phyloP scores from a whole-genome alignment of 2,329 filamentous ascomycete genomes.

The Aspergillus uvarum region DNA sequence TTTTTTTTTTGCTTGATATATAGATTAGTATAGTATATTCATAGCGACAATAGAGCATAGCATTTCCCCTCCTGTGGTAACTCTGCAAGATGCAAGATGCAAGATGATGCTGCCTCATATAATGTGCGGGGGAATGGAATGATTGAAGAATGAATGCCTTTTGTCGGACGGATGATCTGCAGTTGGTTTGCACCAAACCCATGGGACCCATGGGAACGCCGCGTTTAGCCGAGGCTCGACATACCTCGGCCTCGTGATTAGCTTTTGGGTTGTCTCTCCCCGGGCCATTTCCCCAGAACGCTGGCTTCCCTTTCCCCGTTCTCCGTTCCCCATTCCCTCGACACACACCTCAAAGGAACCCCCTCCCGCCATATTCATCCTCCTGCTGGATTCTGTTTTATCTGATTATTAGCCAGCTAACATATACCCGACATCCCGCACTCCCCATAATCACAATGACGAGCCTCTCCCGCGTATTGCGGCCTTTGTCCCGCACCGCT shows the following conservation, averaged over 20 bases:
- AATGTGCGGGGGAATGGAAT: too few species aligned
- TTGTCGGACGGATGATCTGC: constrained; percentile 4
- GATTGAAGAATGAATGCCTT: too few species aligned
- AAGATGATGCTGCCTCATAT: too few species aligned
- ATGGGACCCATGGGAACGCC: neutral
- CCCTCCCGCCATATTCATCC: neutral
- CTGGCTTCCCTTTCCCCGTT: neutral
- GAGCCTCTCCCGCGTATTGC: constrained; percentile 48
- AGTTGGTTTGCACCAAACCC: neutral
- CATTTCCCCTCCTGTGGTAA: too few species aligned
- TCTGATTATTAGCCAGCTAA: too few species aligned
- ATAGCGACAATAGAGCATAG: too few species aligned
- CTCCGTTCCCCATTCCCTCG: neutral
- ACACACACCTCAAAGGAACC: neutral
- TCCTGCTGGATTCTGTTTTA: neutral
- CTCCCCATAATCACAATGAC: constrained; percentile 42
- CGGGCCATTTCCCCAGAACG: constrained; percentile 42
- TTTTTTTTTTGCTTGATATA: too few species aligned
- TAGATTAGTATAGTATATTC: too few species aligned
- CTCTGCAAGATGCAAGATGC: too few species aligned
- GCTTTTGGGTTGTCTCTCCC: constrained; percentile 22
- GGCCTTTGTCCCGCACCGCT: constrained; percentile 45
- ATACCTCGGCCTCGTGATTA: neutral
- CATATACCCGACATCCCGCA: neutral
- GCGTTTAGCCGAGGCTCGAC: constrained; percentile 3